These are phyloP conservation scores for Ustulina deusta DNA, from an alignment of 2,329 filamentous ascomycete species.

Conservation along the genomic window DNA sequence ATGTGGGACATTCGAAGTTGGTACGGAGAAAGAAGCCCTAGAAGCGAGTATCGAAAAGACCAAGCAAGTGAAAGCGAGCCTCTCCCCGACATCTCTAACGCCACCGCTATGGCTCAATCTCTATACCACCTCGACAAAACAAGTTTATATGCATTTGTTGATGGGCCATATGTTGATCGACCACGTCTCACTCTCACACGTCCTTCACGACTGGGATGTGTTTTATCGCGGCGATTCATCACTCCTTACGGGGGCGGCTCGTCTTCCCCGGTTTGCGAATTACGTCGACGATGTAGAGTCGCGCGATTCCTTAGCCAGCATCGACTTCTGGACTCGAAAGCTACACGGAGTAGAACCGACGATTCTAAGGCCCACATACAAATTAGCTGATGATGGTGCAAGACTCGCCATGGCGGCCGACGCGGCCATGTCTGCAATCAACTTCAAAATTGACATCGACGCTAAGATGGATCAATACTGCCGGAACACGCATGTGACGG, in stretches of 20 bases:
- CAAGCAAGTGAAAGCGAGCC: conserved; percentile 2
- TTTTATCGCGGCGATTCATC: conserved; percentile 9
- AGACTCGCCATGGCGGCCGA: neutral
- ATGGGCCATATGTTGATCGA: conserved; percentile 32
- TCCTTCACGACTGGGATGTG: conserved; percentile 25
- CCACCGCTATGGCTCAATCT: conserved; percentile 9
- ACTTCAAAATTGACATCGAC: conserved; percentile 21
- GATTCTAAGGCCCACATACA: neutral
- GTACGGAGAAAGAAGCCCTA: conserved; percentile 1
- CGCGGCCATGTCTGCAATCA: conserved; percentile 12
- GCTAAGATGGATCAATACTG: conserved; percentile 18
- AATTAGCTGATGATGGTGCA: neutral
- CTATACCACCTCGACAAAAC: conserved; percentile 8
- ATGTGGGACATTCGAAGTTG: neutral
- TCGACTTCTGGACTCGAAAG: conserved; percentile 3
- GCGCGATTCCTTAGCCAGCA: conserved; percentile 4
- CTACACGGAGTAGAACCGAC: conserved; percentile 9
- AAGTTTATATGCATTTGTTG: conserved; percentile 24
- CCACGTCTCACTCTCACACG: conserved; percentile 23
- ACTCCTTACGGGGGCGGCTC: neutral
- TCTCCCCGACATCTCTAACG: conserved; percentile 6
- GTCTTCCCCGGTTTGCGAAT: conserved; percentile 8
- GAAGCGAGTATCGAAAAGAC: conserved; percentile 13
- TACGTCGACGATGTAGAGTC: conserved; percentile 11
- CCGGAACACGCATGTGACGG: conserved; percentile 16